These are phyloP conservation scores for Carex cristatella DNA, from an alignment of 176 grass and related monocot genomes.

Conservation along the genomic window DNA sequence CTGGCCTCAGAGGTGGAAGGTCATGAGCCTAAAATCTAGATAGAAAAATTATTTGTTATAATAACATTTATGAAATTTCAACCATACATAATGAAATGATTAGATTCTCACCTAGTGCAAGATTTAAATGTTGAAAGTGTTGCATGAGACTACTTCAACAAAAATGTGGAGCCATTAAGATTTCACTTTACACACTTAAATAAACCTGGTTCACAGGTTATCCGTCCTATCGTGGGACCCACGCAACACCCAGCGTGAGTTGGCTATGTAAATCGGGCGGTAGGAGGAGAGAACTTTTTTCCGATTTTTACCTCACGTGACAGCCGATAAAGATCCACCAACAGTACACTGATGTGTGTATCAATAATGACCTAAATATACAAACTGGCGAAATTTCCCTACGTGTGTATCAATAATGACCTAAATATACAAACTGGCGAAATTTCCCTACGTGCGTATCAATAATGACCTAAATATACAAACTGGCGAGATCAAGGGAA, in stretches of 20 bases:
- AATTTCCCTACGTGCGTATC: no score
- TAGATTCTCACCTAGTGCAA: neutral
- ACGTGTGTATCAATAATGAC: no score
- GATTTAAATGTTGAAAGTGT: neutral
- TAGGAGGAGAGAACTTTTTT: neutral
- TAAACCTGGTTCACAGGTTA: constrained; percentile 17
- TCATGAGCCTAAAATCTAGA: no score
- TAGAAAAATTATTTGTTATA: no score
- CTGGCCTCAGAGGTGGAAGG: no score
- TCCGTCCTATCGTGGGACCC: neutral
- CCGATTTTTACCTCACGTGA: constrained; percentile 35
- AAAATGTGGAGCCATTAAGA: neutral
- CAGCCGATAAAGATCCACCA: constrained; percentile 17
- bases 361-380: neutral
- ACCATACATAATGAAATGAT: neutral
- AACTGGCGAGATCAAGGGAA: constrained; percentile 24
- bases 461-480: neutral
- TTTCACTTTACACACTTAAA: neutral
- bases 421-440: neutral
- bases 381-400: constrained; percentile 9
- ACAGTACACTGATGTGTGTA: constrained; percentile 14
- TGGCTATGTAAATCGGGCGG: constrained; percentile 58
- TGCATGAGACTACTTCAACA: neutral
- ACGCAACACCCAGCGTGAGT: constrained; percentile 18
- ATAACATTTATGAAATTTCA: no score